Conservation (phyloP, 164 flowering plant genomes). For the Macadamia tetraphylla region DNA sequence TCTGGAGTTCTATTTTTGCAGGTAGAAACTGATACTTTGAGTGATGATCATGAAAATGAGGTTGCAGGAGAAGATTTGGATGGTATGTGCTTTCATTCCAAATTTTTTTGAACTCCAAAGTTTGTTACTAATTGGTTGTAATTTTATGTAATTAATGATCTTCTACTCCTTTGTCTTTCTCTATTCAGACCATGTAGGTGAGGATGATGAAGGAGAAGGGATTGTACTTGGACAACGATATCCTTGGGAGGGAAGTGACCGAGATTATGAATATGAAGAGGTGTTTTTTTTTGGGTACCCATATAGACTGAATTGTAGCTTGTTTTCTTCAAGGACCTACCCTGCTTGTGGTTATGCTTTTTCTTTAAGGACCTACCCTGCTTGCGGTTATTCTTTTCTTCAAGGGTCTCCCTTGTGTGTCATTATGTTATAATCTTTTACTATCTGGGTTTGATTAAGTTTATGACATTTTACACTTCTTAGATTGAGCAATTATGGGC, state of each 20-base stretch:
- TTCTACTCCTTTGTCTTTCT: background rate
- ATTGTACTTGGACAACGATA: conserved; percentile 26
- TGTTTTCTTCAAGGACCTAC: background rate
- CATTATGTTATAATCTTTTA: no score
- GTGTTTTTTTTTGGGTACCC: conserved; percentile 17
- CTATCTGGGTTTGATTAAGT: background rate
- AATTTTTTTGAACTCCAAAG: no score
- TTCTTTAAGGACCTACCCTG: background rate
- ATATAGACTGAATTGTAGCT: background rate
- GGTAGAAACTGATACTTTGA: conserved; percentile 57
- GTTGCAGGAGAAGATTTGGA: conserved; percentile 57
- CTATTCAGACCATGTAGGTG: conserved; percentile 30
- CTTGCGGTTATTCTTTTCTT: no score
- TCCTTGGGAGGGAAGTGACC: conserved; percentile 80
- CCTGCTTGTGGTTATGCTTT: background rate
- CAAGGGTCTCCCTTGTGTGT: no score
- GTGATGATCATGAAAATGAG: conserved; percentile 65
- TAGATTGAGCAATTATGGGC: no score
- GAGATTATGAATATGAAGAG: conserved; percentile 75
- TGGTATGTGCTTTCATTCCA: conserved; percentile 28
- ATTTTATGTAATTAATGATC: no score
- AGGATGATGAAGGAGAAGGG: conserved; percentile 58
- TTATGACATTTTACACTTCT: background rate
- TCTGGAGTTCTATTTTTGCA: conserved; percentile 21
- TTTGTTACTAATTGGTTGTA: no score